Evolutionary conservation across 2,329 filamentous ascomycete genomes (phyloP).

Genomic region (Leptographium procerum): DNA sequence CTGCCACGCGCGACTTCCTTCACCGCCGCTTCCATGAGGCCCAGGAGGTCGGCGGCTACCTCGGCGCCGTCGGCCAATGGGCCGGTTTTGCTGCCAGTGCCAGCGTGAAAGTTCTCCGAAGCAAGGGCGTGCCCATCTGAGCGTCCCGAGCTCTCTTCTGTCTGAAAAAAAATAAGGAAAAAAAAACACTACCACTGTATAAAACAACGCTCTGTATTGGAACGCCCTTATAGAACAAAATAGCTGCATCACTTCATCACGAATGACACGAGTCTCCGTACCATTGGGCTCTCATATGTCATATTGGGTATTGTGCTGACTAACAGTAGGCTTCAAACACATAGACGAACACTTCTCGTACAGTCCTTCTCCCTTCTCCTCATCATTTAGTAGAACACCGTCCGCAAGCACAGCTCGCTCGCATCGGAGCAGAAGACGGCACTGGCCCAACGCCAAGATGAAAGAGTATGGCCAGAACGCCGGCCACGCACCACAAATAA

Average conservation of each 20-base stretch:
- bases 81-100: slow-evolving; percentile 70
- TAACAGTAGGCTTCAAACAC: background rate
- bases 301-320: background rate
- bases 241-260: background rate
- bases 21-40: slow-evolving; percentile 63
- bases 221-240: background rate
- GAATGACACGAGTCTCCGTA: background rate
- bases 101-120: slow-evolving; percentile 71
- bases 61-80: slow-evolving; percentile 62
- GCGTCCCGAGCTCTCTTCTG: background rate
- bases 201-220: background rate
- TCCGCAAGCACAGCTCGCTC: background rate
- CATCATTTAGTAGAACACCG: background rate
- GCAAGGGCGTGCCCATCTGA: slow-evolving; percentile 73
- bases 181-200: background rate
- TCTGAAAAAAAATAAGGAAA: too few relatives aligned
- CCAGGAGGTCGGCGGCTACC: slow-evolving; percentile 46
- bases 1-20: slow-evolving; percentile 70
- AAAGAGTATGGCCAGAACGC: background rate
- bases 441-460: too few relatives aligned
- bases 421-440: too few relatives aligned
- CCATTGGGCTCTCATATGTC: background rate
- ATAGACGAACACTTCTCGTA: background rate
- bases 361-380: background rate
- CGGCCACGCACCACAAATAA: too few relatives aligned